Evolutionary conservation across 139 green algal genomes (phyloP), one percentile per base, ranked within the genome.

Genomic region (Tetradesmus obliquus): DNA sequence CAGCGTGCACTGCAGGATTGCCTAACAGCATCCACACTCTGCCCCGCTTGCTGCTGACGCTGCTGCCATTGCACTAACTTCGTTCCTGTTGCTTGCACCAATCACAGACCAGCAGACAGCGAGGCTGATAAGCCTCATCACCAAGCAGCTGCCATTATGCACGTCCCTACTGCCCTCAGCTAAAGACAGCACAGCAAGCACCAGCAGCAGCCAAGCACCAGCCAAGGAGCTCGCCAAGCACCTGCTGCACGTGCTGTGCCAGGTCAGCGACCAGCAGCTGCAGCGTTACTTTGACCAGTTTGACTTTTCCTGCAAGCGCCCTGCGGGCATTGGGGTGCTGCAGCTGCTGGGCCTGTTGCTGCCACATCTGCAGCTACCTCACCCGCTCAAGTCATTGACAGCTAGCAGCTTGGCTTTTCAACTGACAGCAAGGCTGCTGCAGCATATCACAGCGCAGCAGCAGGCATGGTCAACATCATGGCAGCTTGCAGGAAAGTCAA

Each of bases 141-240:
- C 51, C n/a, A 66, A 88, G 51, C 84, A 88, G 57, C 84, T 88
- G 84, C 84, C 84, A 15, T 3, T 15, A 4, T 79, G 84, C 24
- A 54, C 51, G 8, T 24, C 84, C 53, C 5, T 62, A 60, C n/a
- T 62, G 0, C 9, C 57, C 20, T 24, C 53, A 79, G n/a, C 32
- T 45, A 45, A 45, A 51, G 54, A 66, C 57, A 76, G 57, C 15
- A 66, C 53, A 45, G 45, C 19, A 60, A 88, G 57, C 62, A 88
- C 55, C 84, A 88, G 84, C 57, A 79, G 74, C 74, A 82, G 24
- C 74, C 74, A 82, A 82, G n/a, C 74, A 76, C 66, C 66, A 4
- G 66, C 74, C 7, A 82, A 82, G 24, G 74, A 82, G n/a, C 24
- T 53, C 8, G 71, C 55, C n/a, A 88, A 88, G 57, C 84, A 88